Percentiles rank a stretch among this genome's conserved stretches.
Conservation (phyloP, 805 yeast species). For the Isabelozyma gotoi region DNA sequence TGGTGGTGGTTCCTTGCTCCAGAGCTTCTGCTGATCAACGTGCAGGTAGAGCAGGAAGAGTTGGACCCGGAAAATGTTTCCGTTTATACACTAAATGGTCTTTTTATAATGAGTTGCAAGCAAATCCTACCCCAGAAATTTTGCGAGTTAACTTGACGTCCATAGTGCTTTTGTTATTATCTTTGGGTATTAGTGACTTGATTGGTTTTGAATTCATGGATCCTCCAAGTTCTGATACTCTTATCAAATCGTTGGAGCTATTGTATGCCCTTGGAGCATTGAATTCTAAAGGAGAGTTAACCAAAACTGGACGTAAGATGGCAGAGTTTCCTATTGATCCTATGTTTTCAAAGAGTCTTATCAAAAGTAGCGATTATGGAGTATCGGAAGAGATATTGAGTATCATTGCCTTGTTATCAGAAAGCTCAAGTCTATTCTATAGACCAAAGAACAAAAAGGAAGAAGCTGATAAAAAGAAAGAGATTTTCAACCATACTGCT, state of each 20-base stretch:
- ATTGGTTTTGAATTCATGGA: conserved; percentile 88
- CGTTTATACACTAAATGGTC: conserved; percentile 84
- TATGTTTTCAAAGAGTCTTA: conserved; percentile 73
- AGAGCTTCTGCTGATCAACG: conserved; percentile 47
- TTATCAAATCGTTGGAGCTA: conserved; percentile 74
- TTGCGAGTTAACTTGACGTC: conserved; percentile 76
- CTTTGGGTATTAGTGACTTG: conserved; percentile 83
- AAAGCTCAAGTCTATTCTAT: conserved; percentile 66
- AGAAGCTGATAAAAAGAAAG: conserved; percentile 63
- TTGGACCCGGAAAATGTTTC: conserved; percentile 54
- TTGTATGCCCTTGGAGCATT: conserved; percentile 87
- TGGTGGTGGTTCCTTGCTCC: conserved; percentile 46
- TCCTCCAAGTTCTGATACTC: conserved; percentile 72
- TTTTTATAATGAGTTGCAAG: conserved; percentile 71
- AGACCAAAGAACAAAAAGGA: conserved; percentile 67
- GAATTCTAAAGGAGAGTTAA: conserved; percentile 74
- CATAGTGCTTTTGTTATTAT: conserved; percentile 72
- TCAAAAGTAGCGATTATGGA: conserved; percentile 57
- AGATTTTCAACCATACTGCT: conserved; percentile 50
- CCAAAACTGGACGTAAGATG: conserved; percentile 79
- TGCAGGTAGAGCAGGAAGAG: conserved; percentile 50
- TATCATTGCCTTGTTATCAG: conserved; percentile 81
- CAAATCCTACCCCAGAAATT: conserved; percentile 90
- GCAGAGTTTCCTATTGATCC: conserved; percentile 93
- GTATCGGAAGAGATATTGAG: conserved; percentile 72